Percentiles rank a stretch among this genome's conserved stretches.
phyloP scores from a whole-genome alignment of 1,284 basidiomycete genomes.

The Ustilago xerochloae region DNA sequence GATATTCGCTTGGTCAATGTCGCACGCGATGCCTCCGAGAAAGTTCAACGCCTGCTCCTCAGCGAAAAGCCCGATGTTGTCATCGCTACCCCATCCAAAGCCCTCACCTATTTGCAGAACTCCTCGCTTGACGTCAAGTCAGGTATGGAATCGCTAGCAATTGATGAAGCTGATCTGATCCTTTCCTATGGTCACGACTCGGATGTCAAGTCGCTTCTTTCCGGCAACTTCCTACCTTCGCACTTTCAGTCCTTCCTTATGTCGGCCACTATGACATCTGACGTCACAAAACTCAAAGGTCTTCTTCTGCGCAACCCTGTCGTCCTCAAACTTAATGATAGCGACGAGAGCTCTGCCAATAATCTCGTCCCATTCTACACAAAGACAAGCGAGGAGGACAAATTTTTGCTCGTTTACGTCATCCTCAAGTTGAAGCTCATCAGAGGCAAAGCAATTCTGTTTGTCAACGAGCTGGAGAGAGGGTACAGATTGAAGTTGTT shows the following conservation, averaged over 20 bases:
- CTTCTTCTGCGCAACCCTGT: constrained; percentile 88
- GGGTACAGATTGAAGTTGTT: constrained; percentile 95
- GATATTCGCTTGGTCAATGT: constrained; percentile 81
- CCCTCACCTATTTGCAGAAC: constrained; percentile 81
- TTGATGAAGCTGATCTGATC: constrained; percentile 98
- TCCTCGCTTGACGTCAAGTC: constrained; percentile 71
- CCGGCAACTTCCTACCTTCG: constrained; percentile 78
- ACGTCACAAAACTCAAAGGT: constrained; percentile 90
- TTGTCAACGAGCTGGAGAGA: constrained; percentile 96
- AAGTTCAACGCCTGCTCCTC: constrained; percentile 84
- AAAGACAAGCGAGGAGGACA: constrained; percentile 82
- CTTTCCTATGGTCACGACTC: constrained; percentile 95
- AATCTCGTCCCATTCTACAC: constrained; percentile 64
- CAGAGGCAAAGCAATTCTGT: constrained; percentile 94
- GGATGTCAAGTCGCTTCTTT: constrained; percentile 86
- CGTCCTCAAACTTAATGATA: constrained; percentile 67
- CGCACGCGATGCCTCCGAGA: constrained; percentile 74
- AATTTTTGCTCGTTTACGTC: constrained; percentile 93
- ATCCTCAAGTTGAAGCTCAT: constrained; percentile 94
- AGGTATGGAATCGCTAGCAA: constrained; percentile 84
- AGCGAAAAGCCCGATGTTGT: constrained; percentile 92
- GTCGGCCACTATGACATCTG: constrained; percentile 97
- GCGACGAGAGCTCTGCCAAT: constrained; percentile 37
- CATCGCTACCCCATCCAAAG: constrained; percentile 88
- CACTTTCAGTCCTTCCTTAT: constrained; percentile 94